Evolutionary conservation across 768 basidiomycete species (phyloP), one percentile per base, ranked within the genome.

Genomic region (Termitomyces sp.): DNA sequence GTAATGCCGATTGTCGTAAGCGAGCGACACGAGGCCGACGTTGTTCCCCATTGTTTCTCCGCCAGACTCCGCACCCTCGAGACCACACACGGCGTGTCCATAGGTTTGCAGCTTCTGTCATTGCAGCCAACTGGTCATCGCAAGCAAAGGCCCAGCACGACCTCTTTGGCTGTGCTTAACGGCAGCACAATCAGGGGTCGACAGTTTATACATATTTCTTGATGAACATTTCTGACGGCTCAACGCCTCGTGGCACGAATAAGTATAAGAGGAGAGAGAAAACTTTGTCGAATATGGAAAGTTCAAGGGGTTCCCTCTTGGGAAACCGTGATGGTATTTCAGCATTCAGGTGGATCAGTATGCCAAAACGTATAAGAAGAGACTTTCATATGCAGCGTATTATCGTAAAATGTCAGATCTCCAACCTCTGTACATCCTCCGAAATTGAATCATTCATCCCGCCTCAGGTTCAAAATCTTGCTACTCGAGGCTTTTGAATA

Each of bases 1-100:
- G 29, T 59, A 55, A 58, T n/a, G 52, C 53, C 55, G 62, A 63
- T 59, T 61, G 62, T 64, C 59, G 46, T 62, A 65, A 65, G 65
- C 63, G 60, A 64, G 45, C 49, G 31, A 58, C 59, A 52, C 55
- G 60, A 62, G 57, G 55, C 44, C 24, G 34, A 41, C 42, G 57
- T 50, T 51, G 46, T 60, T 58, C 55, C 31, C 37, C 28, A 3
- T 54, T 22, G n/a, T 42, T 22, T 56, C 34, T 39, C 45, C 48
- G 37, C 26, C 24, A 20, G n/a, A 4, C 39, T 4, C 4, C 42
- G 22, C 46, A 31, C 41, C 53, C 41, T 45, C 15, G 4, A 5
- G 2, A 4, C 15, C 13, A 24, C 37, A 28, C 13, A n/a, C 15
- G 20, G 18, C 15, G 51, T 3, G 15, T 2, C 3, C 1, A 13